Base-by-base conservation (phyloP, 371 early-diverging fungal genomes). In the Mortierella sp. region DNA sequence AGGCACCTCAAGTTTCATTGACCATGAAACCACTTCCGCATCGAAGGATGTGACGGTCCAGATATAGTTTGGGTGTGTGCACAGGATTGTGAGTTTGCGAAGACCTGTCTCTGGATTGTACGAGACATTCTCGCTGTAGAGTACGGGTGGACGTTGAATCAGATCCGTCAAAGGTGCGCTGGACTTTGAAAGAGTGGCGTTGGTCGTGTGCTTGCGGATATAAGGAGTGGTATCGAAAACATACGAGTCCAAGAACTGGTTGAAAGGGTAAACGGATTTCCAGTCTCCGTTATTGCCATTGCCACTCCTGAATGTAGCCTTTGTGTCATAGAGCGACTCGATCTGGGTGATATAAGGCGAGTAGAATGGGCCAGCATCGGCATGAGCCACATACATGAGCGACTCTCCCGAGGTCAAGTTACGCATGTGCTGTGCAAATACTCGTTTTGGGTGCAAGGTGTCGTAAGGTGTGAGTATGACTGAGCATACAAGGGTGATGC, bases 41-140 rank as follows among this genome's bases (percentile, higher is more conserved):
- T 90, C 87, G 81, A 94, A 94, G 0, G 86, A 75, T 16, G 91
- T 77, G 15, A 92, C 91, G 1, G 90, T 92, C 92, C 94, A 91
- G 21, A 90, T 89, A 64, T 91, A 91, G 9, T 88, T 74, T 6
- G 90, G 90, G 15, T 90, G 84, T 11, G 86, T 68, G 38, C 88
- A 89, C 4, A 84, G 43, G 36, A 94, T 65, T 1, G 88, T 82
- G 52, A 92, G 83, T 3, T 87, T 87, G 1, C 91, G 86, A 5
- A 86, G 71, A 3, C 88, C 87, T 10, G 87, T 86, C 21, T 58
- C 69, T 6, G 87, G 76, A 67, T 90, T 87, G 67, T 87, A 88
- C 5, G 57, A 62, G 52, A 86, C 83, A 33, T 89, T 86, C 52
- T 86, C 82, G 1, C 89, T 74, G 58, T 81, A 74, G 36, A 87